Evolutionary conservation across 106 monocot genomes (phyloP), one percentile per base, ranked within the genome.

Genomic region (Dendrobium chrysotoxum): DNA sequence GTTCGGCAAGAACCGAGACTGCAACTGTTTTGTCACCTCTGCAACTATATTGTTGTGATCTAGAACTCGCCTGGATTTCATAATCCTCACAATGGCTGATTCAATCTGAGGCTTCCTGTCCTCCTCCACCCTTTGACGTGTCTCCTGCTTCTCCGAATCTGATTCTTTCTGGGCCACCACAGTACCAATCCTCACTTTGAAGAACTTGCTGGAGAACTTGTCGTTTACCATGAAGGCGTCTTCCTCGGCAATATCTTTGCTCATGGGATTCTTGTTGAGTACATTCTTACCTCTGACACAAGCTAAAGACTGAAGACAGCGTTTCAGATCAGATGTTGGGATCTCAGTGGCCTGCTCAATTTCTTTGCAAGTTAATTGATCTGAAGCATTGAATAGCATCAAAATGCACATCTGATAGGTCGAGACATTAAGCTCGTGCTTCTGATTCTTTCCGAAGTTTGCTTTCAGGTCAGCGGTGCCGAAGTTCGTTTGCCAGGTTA

Each of bases 391-490:
- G 82, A 96, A 96, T 61, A 96, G 87, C 96, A 96, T 93, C 16
- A 96, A 85, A 35, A 96, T 84, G 67, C 96, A 96, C 96, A 96
- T 96, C 79, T 96, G 96, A 46, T 96, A 92, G 16, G 96, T 96
- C 0, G 96, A 96, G 39, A 96, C 92, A 79, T 90, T 93, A 20
- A 93, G 87, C 85, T 93, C 93, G 28, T 93, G 93, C 85, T 87
- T 88, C 84, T 93, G 93, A 31, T 84, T 83, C 65, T 86, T 90
- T 12, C 80, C 88, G 78, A 96, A 96, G 28, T 81, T 89, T 6
- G 92, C 93, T 46, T 90, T 93, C 15, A 96, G 46, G 73, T 96
- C 96, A n/a, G 96, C 96, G 11, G 93, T 89, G 70, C 96, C 96
- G 90, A 96, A 93, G 61, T 86, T 96, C 25, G 93, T 93, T 79